These are phyloP conservation scores for Bertia moriformis DNA, from an alignment of 2,329 filamentous ascomycete genomes.

Conservation along the genomic window DNA sequence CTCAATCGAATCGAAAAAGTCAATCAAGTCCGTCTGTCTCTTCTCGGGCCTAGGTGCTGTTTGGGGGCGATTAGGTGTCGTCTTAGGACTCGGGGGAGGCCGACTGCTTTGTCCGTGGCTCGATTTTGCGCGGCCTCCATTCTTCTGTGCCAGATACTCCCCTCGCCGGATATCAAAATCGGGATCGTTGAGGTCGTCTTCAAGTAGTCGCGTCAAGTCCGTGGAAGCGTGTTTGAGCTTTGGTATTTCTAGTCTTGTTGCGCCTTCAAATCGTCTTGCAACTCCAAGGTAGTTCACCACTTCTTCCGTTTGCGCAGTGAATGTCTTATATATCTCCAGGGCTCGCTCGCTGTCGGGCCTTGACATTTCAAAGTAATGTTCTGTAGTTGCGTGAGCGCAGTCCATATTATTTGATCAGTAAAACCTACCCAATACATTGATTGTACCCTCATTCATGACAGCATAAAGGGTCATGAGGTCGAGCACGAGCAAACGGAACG, in stretches of 20 bases:
- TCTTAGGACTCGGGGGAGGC: constrained; percentile 2
- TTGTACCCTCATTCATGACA: constrained; percentile 58
- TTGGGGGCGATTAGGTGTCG: constrained; percentile 4
- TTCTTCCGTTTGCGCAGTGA: constrained; percentile 49
- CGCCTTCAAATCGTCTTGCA: constrained; percentile 49
- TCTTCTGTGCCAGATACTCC: constrained; percentile 49
- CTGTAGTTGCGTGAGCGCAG: constrained; percentile 17
- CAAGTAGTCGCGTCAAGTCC: constrained; percentile 44
- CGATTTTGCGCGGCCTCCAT: constrained; percentile 13
- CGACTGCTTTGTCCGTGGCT: not conserved
- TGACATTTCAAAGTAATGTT: constrained; percentile 61
- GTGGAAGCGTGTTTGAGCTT: constrained; percentile 59
- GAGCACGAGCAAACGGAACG: constrained; percentile 51
- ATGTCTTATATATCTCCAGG: constrained; percentile 52
- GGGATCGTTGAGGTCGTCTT: constrained; percentile 55
- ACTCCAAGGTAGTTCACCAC: constrained; percentile 52
- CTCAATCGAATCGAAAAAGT: constrained; percentile 52
- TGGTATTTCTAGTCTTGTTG: constrained; percentile 51
- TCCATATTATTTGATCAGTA: not conserved
- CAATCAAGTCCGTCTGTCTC: constrained; percentile 31
- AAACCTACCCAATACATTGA: constrained; percentile 48
- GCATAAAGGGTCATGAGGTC: constrained; percentile 52
- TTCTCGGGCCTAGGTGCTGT: constrained; percentile 3
- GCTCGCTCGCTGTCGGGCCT: constrained; percentile 53
- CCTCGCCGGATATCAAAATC: constrained; percentile 53